Percentiles rank a stretch among this genome's conserved stretches.
These are phyloP conservation scores for Brassica nigra DNA, from an alignment of 345 rosid species.

Conservation along the genomic window DNA sequence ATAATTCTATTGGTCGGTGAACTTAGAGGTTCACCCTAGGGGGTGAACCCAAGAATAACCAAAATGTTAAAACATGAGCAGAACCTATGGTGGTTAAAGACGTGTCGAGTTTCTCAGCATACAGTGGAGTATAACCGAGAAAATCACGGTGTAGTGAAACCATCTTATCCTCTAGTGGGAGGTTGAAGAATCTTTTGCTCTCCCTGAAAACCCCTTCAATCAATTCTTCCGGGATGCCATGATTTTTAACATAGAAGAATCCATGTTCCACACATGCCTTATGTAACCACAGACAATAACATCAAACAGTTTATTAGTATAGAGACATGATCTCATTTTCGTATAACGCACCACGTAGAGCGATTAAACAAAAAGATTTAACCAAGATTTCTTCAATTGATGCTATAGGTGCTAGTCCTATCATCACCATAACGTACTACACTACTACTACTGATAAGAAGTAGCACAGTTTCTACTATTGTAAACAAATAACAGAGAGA, in stretches of 20 bases:
- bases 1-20: no score
- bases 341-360: no score
- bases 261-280: constrained; percentile 85
- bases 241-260: constrained; percentile 88
- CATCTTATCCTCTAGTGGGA: constrained; percentile 61
- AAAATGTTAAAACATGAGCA: no score
- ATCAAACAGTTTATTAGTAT: not conserved
- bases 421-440: not conserved
- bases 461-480: not conserved
- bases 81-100: constrained; percentile 28
- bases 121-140: constrained; percentile 67
- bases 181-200: constrained; percentile 63
- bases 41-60: no score
- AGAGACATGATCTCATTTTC: not conserved
- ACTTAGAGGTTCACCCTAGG: no score
- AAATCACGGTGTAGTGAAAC: constrained; percentile 51
- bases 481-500: not conserved
- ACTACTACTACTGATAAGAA: not conserved
- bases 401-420: not conserved
- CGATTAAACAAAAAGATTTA: no score
- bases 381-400: not conserved
- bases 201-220: constrained; percentile 45
- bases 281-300: not conserved
- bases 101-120: constrained; percentile 58
- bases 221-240: constrained; percentile 65